Conservation (phyloP, 2,329 filamentous ascomycete species). For the Aureobasidium sp. region DNA sequence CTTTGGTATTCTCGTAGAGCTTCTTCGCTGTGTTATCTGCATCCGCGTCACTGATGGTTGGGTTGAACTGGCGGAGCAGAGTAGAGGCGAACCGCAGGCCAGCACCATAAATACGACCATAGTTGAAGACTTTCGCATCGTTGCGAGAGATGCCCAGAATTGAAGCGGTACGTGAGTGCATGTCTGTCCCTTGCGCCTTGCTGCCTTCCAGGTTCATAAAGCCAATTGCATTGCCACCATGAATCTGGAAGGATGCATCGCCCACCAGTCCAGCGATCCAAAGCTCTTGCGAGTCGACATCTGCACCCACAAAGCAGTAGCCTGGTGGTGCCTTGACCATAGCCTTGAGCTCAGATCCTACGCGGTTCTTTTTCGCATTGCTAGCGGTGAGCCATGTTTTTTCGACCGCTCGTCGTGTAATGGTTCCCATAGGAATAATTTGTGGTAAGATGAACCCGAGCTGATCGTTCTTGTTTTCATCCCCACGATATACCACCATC, state of each 20-base stretch:
- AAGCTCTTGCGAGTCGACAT: slow-evolving; percentile 93
- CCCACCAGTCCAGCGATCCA: slow-evolving; percentile 97
- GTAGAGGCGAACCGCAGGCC: slow-evolving; percentile 89
- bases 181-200: slow-evolving; percentile 85
- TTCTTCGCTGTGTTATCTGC: slow-evolving; percentile 69
- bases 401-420: slow-evolving; percentile 88
- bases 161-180: slow-evolving; percentile 85
- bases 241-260: slow-evolving; percentile 88
- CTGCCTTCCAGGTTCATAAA: slow-evolving; percentile 99
- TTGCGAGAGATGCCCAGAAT: slow-evolving; percentile 93
- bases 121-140: slow-evolving; percentile 96
- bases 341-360: slow-evolving; percentile 92
- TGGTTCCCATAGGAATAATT: slow-evolving; percentile 95
- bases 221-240: slow-evolving; percentile 93
- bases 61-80: slow-evolving; percentile 88
- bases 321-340: slow-evolving; percentile 91
- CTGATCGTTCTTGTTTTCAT: slow-evolving; percentile 35
- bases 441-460: slow-evolving; percentile 86
- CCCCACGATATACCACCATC: slow-evolving; percentile 80
- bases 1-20: slow-evolving; percentile 85
- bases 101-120: slow-evolving; percentile 97
- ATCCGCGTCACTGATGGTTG: slow-evolving; percentile 68
- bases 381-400: slow-evolving; percentile 98
- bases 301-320: slow-evolving; percentile 90
- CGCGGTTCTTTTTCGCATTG: slow-evolving; percentile 92